Evolutionary conservation across 2,329 filamentous ascomycete species (phyloP), one percentile per base, ranked within the genome.

Genomic region (Ophiocordyceps camponoti-rufipedis): DNA sequence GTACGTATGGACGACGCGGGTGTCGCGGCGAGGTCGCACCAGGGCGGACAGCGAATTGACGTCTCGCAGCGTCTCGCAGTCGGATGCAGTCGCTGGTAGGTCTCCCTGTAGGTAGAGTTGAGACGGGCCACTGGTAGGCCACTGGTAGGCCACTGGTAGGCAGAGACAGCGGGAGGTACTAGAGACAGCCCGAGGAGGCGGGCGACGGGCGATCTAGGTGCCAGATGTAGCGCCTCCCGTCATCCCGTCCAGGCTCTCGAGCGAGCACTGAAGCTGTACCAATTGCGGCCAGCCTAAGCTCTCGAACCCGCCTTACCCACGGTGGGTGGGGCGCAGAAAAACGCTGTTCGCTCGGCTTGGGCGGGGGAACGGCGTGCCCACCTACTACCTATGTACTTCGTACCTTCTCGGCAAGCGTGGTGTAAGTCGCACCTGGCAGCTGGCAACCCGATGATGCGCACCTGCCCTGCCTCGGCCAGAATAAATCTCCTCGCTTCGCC

Each of bases 401-500:
- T 33, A 23, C 23, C 40, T 28, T 41, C 40, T 23, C 40, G 29
- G 29, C 35, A 19, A 23, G 16, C 43, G 43, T 18, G 38, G 23
- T 23, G 43, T 45, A 45, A 41, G 43, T 45, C 16, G 31, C 43
- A 35, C 43, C 43, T 39, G 43, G 43, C 38, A 44, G 38, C 45
- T 46, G 42, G 45, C 45, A 38, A 41, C 45, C 42, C 28, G 41
- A 29, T 39, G 43, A 33, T 45, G 46, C 43, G 40, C 43, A 43
- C 46, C 43, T 47, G 33, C 46, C 46, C 28, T 32, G 43, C 46
- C 28, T 42, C 31, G 33, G 32, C 40, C 35, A 45, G 35, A 23
- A 47, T 47, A 47, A 47, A 47, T 38, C 46, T 47, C 28, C 39
- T 45, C 28, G 31, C 40, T 41, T 31, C 19, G 42, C 41, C 46